A percentile compares a stretch with the other conserved stretches of the same genome.
phyloP scores from a whole-genome alignment of 768 basidiomycete genomes.

The Rhodosporidiobolus sp. region DNA sequence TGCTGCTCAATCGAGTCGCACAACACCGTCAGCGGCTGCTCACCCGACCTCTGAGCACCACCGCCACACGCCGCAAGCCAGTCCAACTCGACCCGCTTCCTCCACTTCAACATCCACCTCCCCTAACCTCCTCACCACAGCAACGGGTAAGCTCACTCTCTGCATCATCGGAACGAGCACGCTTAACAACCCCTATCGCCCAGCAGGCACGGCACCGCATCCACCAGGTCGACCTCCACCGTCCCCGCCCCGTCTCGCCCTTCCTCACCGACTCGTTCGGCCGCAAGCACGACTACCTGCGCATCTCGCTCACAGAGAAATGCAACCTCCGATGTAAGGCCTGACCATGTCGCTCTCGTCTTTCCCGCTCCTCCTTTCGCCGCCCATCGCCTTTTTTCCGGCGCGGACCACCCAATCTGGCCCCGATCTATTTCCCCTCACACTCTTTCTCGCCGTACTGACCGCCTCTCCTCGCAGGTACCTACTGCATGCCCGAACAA shows the following conservation, averaged over 20 bases:
- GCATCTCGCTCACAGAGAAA: conserved; percentile 78
- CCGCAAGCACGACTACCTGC: conserved; percentile 70
- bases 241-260: conserved; percentile 24
- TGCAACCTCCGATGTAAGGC: conserved; percentile 78
- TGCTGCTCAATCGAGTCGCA: no score
- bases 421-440: background rate
- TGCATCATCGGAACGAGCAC: background rate
- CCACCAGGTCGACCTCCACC: background rate
- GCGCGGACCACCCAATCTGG: conserved; percentile 20
- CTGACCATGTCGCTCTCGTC: background rate
- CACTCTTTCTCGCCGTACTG: background rate
- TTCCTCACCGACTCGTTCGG: conserved; percentile 41
- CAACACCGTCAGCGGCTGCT: no score
- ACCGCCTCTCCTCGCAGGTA: conserved; percentile 57
- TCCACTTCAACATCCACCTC: background rate
- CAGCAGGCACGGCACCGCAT: conserved; percentile 6
- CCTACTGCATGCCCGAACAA: conserved; percentile 86
- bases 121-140: background rate
- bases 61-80: no score
- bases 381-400: background rate
- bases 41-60: no score
- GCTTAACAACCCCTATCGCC: background rate
- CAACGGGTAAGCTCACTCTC: background rate
- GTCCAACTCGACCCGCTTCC: no score
- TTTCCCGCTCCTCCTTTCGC: background rate